These are phyloP conservation scores for Pythium myriotylum DNA, from an alignment of 352 stramenopile species.

Conservation along the genomic window DNA sequence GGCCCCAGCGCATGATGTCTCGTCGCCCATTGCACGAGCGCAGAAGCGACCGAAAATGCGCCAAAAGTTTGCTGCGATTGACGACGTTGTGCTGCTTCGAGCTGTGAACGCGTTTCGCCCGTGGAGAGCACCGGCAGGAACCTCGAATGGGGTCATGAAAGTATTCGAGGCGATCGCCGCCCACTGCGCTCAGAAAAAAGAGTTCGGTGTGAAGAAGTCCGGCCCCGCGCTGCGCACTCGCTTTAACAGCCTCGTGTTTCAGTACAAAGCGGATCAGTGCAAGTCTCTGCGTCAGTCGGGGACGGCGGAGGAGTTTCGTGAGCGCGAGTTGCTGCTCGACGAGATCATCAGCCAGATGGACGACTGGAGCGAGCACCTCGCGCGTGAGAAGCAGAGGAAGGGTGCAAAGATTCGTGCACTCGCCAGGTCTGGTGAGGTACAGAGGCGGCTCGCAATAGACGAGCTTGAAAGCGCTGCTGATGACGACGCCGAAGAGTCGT, in stretches of 20 bases:
- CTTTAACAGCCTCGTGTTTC: neutral
- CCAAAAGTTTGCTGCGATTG: too few relatives aligned
- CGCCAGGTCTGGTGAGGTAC: neutral
- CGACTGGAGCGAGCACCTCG: constrained; percentile 8
- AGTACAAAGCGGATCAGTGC: constrained; percentile 7
- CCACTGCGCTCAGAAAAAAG: neutral
- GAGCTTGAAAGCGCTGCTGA: too few relatives aligned
- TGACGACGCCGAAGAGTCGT: too few relatives aligned
- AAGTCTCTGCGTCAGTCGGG: constrained; percentile 4
- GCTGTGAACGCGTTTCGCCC: constrained; percentile 1
- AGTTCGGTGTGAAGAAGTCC: constrained; percentile 11
- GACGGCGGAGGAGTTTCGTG: neutral
- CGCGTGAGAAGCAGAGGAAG: neutral
- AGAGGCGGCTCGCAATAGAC: too few relatives aligned
- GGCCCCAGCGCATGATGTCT: too few relatives aligned
- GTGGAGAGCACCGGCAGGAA: constrained; percentile 1
- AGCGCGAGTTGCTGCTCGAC: constrained; percentile 1
- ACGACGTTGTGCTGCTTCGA: constrained; percentile 10
- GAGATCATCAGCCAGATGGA: constrained; percentile 3
- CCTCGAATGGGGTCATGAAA: constrained; percentile 9
- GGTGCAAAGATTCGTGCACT: neutral
- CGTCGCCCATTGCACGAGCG: too few relatives aligned
- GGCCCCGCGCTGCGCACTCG: constrained; percentile 11
- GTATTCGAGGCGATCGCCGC: constrained; percentile 6
- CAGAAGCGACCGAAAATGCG: too few relatives aligned